Evolutionary conservation across 257 asterid genomes (phyloP).

Genomic region (Henckelia pumila): DNA sequence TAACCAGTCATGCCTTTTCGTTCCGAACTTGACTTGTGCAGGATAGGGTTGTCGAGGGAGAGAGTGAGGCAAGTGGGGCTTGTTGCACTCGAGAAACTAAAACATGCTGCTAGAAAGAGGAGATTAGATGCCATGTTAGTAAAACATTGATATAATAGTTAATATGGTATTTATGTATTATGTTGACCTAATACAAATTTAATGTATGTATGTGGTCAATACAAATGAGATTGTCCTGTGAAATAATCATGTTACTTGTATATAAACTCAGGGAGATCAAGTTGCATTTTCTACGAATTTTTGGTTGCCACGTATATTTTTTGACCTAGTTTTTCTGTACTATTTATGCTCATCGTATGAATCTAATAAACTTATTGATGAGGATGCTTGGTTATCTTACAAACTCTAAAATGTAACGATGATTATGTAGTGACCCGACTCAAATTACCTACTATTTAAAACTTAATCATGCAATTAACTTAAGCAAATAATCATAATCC

Average conservation of each 20-base stretch:
- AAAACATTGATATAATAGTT: slow-evolving; percentile 35
- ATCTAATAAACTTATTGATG: no score
- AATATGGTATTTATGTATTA: not conserved
- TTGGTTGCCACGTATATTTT: not conserved
- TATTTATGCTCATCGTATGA: no score
- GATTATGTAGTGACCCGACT: no score
- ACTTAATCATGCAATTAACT: no score
- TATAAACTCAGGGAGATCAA: slow-evolving; percentile 30
- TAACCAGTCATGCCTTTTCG: not conserved
- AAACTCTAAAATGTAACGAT: no score
- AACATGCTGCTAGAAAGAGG: slow-evolving; percentile 76
- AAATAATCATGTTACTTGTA: slow-evolving; percentile 27
- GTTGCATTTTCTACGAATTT: slow-evolving; percentile 25
- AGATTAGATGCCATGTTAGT: slow-evolving; percentile 74
- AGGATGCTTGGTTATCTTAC: no score
- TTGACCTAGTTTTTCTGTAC: no score
- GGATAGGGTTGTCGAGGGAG: slow-evolving; percentile 95
- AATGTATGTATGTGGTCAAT: not conserved
- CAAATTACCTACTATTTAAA: no score
- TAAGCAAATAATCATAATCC: no score
- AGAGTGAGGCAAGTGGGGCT: slow-evolving; percentile 97
- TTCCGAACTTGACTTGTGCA: slow-evolving; percentile 30
- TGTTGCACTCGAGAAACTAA: slow-evolving; percentile 89
- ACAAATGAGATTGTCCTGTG: not conserved
- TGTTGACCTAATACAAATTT: not conserved